Base-by-base conservation (phyloP, 1,139 yeast genomes). In the Saccharomyces hybrid region DNA sequence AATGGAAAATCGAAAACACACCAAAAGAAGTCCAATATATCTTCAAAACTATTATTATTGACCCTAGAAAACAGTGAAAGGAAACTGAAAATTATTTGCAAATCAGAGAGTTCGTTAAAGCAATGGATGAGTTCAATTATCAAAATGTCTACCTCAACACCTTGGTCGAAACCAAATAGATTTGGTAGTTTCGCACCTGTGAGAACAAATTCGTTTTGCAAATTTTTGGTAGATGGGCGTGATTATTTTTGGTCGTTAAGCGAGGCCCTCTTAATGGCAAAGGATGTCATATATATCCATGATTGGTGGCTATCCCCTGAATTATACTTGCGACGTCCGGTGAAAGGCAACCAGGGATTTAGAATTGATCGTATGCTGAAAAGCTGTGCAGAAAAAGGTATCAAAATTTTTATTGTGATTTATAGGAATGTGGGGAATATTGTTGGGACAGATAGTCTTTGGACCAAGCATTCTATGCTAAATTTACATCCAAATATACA, bases 231-330 rank as follows among this genome's bases (percentile, higher is more conserved):
- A 5, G 99, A 95, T 72, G 99, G 88, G 2, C 76, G 98, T 66
- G 99, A 95, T 70, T 88, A 95, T 70, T 87, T 89, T 73, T 95
- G 98, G 98, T 95, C 97, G 1, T 83, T 91, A 4, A 88, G 96
- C 47, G 83, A 90, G 5, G 99, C 98, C 0, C 75, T 93, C 57
- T 91, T 86, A 62, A 84, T 88, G 88, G 99, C 99, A 0, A 84
- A 84, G 63, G 99, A 93, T 73, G 95, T 88, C 1, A 86, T 95
- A 48, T 95, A 85, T 68, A 89, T 95, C 53, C 98, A 93, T 68
- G 99, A 93, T 68, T 95, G 99, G 99, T 95, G 99, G 99, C 75
- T 95, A 32, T 82, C 95, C 9, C 99, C 99, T 0, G 99, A 95
- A 69, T 70, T 93, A 9, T 93, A 95, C 64, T 75, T 95, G 73